Base-by-base conservation (phyloP, 2,329 filamentous ascomycete species). In the Microdochium bolleyi region DNA sequence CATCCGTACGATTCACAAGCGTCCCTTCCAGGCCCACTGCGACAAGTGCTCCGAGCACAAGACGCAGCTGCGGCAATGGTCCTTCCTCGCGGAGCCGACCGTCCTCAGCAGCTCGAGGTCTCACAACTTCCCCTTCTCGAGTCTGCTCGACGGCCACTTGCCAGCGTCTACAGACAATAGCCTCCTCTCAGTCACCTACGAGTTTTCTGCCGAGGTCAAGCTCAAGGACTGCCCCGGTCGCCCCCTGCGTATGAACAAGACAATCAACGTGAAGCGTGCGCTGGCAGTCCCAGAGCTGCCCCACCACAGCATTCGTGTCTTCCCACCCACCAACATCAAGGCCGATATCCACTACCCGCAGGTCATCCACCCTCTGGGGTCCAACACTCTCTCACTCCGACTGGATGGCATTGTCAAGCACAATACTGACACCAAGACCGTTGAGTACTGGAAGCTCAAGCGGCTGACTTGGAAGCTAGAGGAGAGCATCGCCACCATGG, bases 391-490 rank as follows among this genome's bases (percentile, higher is more conserved):
- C 50, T 79, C 83, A 48, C 84, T 96, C 72, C 85, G 86, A 51
- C 80, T 99, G 57, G 89, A 92, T 57, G 92, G 92, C n/a, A 83
- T 96, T 52, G 83, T 91, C 44, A 87, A 83, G 58, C 72, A 73
- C 58, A 89, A 89, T 67, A 70, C 78, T 37, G 82, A 84, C 44
- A 81, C 80, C 54, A 85, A 88, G 65, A 92, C 84, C 7, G 80
- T 94, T 56, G 81, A 84, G 65, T 79, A 83, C 64, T 97, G 92
- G 92, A 87, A 87, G 62, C 78, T 99, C 27, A 89, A 92, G 68
- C 94, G 95, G 70, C 79, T 96, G 58, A 89, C 87, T 57, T 99
- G 92, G 92, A 84, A 88, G 59, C 85, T 99, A 51, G 92, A 96
- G 65, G 92, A 99, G 75, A 87, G 84, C 38, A 82, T 90, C 67